Base-by-base conservation (phyloP, 2,329 filamentous ascomycete species). In the Neonectria coccinea region DNA sequence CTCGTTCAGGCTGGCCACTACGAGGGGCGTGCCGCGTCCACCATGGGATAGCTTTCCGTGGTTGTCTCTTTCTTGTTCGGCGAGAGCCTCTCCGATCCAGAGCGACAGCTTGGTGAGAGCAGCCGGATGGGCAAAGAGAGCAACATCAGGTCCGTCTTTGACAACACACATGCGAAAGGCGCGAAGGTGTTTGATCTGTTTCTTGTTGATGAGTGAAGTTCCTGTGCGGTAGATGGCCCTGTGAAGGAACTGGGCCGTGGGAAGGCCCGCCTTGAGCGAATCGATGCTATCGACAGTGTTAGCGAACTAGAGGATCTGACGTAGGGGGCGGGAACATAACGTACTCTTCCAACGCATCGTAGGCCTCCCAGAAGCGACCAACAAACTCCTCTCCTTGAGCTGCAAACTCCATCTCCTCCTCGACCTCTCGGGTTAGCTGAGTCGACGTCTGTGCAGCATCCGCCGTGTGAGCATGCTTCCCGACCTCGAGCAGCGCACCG, bases 131-230 rank as follows among this genome's bases (percentile, higher is more conserved):
- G 91, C 94, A 80, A 99, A 99, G 11, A 98, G 86, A n/a, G 87
- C 82, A 0, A 97, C 91, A 72, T 98, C 96, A 0, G 94, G 93
- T 0, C 95, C 94, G 74, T 98, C 96, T 76, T 97, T 97, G 72
- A 99, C 94, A 4, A 98, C 92, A 36, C 92, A 97, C 86, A 99
- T 94, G 54, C 96, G 92, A 78, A 98, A 99, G 1, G 95, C 92
- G 52, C 93, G 89, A 16, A 99, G 84, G 77, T 97, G 94, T 41
- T 93, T 92, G 76, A 99, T 97, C 74, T 97, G 94, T 63, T 92
- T 91, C 81, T 99, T 99, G 70, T 93, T 92, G 64, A 99, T 92
- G 29, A 99, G 85, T 0, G 92, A 91, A 1, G 94, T 97, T 41
- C 96, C 96, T 0, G 95, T 97, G 52, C 93, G 92, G 66, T 97